Evolutionary conservation across 495 filamentous ascomycete species (phyloP), one percentile per base, ranked within the genome.

Genomic region (Penicillium antarcticum): DNA sequence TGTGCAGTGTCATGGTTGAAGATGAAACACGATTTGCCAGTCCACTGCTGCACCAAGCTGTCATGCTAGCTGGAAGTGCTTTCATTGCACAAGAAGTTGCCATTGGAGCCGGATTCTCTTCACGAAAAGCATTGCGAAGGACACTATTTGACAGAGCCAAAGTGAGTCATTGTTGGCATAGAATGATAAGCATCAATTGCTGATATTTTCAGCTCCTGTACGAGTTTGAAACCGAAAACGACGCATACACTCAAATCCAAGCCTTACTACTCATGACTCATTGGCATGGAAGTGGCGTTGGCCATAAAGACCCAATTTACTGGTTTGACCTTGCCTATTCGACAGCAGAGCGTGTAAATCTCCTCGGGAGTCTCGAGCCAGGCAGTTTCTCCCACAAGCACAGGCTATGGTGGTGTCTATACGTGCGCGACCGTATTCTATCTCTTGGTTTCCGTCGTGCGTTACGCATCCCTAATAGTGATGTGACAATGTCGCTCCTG

Each of bases 381-480:
- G 47, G 47, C 5, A 49, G 47, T 21, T 49, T 49, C 31, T 49
- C 47, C 19, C 47, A 49, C 19, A 49, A 42, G 19, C 47, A 49
- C 18, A 33, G 47, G 13, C n/a, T 49, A n/a, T 49, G 47, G 47
- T 49, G 47, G 47, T 49, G 47, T 42, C 47, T 49, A 8, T 49
- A 49, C 21, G 47, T 42, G 3, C 47, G 47, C 38, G 47, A 49
- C 29, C 47, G 47, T 18, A 35, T 49, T 35, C 37, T 49, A 31
- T 49, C 47, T 6, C 47, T 49, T 31, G 47, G 47, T 2, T 49
- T 49, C 18, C 47, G 47, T 24, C 47, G 47, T 1, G 37, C 37
- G 3, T 19, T 42, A 4, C 47, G 47, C 19, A 49, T 49, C 13
- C 47, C 47, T 13, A 41, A 49, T 31, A 39, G 37, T 9, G 47